phyloP scores from a whole-genome alignment of 768 basidiomycete species.

The Lyophyllum shimeji region DNA sequence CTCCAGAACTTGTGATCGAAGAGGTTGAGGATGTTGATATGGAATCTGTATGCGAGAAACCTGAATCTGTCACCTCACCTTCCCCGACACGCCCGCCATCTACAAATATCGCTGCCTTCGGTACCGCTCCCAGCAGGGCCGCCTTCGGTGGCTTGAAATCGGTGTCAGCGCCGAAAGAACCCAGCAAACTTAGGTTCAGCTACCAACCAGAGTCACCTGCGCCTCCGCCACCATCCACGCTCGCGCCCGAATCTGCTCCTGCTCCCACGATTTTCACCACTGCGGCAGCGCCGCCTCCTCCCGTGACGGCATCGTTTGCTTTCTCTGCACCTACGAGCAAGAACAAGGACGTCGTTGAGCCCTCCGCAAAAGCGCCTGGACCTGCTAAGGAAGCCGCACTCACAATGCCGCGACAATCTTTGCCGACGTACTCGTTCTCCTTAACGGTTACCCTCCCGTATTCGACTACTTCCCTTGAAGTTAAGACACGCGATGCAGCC shows the following conservation, averaged over 20 bases:
- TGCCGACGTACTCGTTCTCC: constrained; percentile 39
- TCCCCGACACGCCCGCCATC: background rate
- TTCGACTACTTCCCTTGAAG: constrained; percentile 22
- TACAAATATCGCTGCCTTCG: constrained; percentile 15
- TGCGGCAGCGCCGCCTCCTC: background rate
- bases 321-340: background rate
- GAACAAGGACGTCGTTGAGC: background rate
- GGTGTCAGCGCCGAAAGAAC: constrained; percentile 64
- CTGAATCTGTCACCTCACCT: constrained; percentile 9
- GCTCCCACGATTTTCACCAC: background rate
- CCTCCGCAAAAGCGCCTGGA: background rate
- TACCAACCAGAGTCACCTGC: constrained; percentile 53
- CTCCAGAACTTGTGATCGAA: constrained; percentile 29
- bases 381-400: constrained; percentile 30
- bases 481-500: constrained; percentile 34
- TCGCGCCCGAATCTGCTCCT: background rate
- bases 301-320: background rate
- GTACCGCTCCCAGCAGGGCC: constrained; percentile 17
- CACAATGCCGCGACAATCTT: constrained; percentile 22
- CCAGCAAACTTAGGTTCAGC: constrained; percentile 76
- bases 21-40: constrained; percentile 31
- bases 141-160: constrained; percentile 41
- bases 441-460: constrained; percentile 21
- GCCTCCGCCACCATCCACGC: constrained; percentile 10
- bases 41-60: constrained; percentile 12